Base-by-base conservation (phyloP, 192 early-diverging fungal genomes). In the Martensiomyces pterosporus region DNA sequence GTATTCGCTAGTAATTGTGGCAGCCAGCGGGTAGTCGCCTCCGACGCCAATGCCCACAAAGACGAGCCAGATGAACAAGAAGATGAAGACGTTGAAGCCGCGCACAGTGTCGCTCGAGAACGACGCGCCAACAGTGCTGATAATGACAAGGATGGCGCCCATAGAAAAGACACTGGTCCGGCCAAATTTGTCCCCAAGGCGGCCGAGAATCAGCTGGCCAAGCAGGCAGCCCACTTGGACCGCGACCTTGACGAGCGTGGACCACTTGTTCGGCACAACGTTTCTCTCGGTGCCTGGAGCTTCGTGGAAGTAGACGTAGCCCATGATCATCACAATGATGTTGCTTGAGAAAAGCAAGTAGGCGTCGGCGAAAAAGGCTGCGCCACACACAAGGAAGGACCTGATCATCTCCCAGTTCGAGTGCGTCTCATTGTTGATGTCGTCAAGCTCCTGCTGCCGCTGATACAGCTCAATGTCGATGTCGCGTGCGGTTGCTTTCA, bases 1-100 rank as follows among this genome's bases (percentile, higher is more conserved):
- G 55, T 86, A 93, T 71, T 93, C 91, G 51, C 87, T 82, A n/a
- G 91, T 90, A 57, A 93, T 91, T 43, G 87, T 82, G 39, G 89
- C 86, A 16, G 91, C 91, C 43, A 93, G 77, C n/a, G 91, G 91
- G 64, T 93, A 93, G 66, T 93, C 89, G 54, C 91, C 91, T 54
- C 91, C 91, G 55, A 91, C 81, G 60, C 91, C 91, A 52, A 91
- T 70, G 55, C 91, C 91, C 51, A 93, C 81, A 63, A 93, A 57
- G 29, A 93, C 78, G 49, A 89, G 84, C 88, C 88, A 92, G 46
- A 90, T 64, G 48, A 76, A 78, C 29, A 93, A 58, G 48, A 88
- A 77, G 54, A 76, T 64, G 19, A 82, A 65, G 43, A 85, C 49
- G 47, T 71, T 70, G 41, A 78, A 77, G 14, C 83, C 82, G 49